phyloP scores from a whole-genome alignment of 805 yeast genomes.

The Metschnikowia cubensis region DNA sequence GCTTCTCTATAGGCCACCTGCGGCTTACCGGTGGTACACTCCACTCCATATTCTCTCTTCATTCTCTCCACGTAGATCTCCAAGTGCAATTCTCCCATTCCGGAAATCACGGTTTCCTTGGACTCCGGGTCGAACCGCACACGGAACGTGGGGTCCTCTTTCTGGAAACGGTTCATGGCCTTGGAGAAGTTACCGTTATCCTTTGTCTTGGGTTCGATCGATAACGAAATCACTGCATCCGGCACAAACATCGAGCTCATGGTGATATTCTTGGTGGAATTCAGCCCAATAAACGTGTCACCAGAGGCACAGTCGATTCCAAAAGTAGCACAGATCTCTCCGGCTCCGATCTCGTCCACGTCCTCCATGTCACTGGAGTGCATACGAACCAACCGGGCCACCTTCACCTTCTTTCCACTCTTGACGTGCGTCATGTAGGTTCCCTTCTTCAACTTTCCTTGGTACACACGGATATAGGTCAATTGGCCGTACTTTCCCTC shows the following conservation, averaged over 20 bases:
- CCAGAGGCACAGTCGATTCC: slow-evolving; percentile 99
- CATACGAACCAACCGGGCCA: slow-evolving; percentile 94
- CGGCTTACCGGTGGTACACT: slow-evolving; percentile 93
- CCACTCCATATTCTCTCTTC: slow-evolving; percentile 95
- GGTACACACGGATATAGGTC: slow-evolving; percentile 95
- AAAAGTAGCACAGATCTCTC: slow-evolving; percentile 98
- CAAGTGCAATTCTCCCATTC: slow-evolving; percentile 97
- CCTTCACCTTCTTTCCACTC: slow-evolving; percentile 89
- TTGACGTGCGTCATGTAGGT: slow-evolving; percentile 82
- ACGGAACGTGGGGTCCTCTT: slow-evolving; percentile 98
- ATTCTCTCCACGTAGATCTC: slow-evolving; percentile 98
- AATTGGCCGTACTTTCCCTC: slow-evolving; percentile 98
- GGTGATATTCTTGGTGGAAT: slow-evolving; percentile 58
- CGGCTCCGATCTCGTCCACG: slow-evolving; percentile 90
- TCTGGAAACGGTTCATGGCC: slow-evolving; percentile 95
- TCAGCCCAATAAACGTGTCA: slow-evolving; percentile 90
- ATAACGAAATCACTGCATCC: slow-evolving; percentile 93
- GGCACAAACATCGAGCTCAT: slow-evolving; percentile 99
- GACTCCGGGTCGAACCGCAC: slow-evolving; percentile 87
- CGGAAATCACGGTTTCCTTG: slow-evolving; percentile 91
- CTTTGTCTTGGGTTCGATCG: slow-evolving; percentile 82
- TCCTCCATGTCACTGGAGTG: slow-evolving; percentile 99
- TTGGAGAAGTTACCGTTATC: slow-evolving; percentile 88
- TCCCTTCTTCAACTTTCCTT: slow-evolving; percentile 92
- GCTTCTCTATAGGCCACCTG: slow-evolving; percentile 98